Base-by-base conservation (phyloP, 2,329 filamentous ascomycete species). In the Scedosporium dehoogii region DNA sequence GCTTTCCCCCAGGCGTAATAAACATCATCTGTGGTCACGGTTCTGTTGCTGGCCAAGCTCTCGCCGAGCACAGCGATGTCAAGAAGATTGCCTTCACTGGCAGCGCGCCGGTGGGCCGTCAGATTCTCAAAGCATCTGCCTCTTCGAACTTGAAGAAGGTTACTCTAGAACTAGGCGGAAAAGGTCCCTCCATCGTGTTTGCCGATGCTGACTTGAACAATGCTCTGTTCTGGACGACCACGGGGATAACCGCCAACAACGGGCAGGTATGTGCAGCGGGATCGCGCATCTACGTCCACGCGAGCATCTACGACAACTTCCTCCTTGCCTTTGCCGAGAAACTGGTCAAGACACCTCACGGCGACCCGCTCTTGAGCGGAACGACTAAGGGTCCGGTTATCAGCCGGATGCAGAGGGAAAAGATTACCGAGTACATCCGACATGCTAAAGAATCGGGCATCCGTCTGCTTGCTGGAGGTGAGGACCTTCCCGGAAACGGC, bases 51-150 rank as follows among this genome's bases (percentile, higher is more conserved):
- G 93, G 93, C 63, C 79, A 88, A 73, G 76, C 85, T 18, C 81
- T 97, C 62, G 96, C 91, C 10, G 58, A 62, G 21, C 85, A 88
- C 70, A 84, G 89, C 3, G 85, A 81, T 2, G 81, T 97, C 66
- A 89, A 89, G 72, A 99, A 99, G 75, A 83, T 97, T 53, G 96
- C 91, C 14, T 99, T 99, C 74, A 97, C 93, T 0, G 94, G 93
- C 59, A 96, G 76, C 27, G 88, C 86, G 0, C 75, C 71, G 55
- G 85, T 89, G 44, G 86, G 86, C 41, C 88, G 87, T 72, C 79
- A 88, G 6, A 84, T 99, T 61, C 96, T 97, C 91, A 89, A 90
- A 78, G 92, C 97, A 75, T 88, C 89, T 10, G 85, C 92, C 0
- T 82, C 84, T 48, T 96, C 92, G 0, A 55, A 87, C 85, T 78